These are phyloP conservation scores for Microglena sp. DNA, from an alignment of 139 green algal genomes.

Conservation along the genomic window DNA sequence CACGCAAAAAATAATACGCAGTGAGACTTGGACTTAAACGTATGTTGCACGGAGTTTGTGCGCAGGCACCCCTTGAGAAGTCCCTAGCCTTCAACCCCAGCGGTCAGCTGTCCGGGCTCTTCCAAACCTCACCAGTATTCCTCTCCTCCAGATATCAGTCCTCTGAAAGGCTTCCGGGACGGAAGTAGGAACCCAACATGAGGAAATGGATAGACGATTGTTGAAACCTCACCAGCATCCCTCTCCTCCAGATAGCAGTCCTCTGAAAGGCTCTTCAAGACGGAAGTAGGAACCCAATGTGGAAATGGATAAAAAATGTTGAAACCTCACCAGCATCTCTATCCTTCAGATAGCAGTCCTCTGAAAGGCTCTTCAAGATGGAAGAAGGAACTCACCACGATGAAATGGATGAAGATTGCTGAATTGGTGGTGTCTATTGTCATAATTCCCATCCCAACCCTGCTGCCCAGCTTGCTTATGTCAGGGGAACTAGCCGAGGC, in stretches of 20 bases:
- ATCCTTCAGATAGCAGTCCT: slow-evolving; percentile 79
- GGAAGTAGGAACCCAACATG: slow-evolving; percentile 84
- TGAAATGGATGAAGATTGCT: too few relatives aligned
- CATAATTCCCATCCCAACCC: slow-evolving; percentile 80
- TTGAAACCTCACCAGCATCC: slow-evolving; percentile 36
- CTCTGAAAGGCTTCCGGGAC: slow-evolving; percentile 53
- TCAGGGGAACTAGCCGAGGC: slow-evolving; percentile 7
- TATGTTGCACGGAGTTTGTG: slow-evolving; percentile 42
- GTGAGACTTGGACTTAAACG: slow-evolving; percentile 35
- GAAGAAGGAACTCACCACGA: slow-evolving; percentile 86
- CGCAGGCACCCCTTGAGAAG: slow-evolving; percentile 42
- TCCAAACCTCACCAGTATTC: slow-evolving; percentile 36
- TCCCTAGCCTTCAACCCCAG: too few relatives aligned
- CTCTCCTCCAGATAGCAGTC: slow-evolving; percentile 76
- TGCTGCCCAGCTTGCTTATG: not conserved
- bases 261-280: slow-evolving; percentile 56
- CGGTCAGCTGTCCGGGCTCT: too few relatives aligned
- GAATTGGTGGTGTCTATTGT: slow-evolving; percentile 60
- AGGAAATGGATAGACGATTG: slow-evolving; percentile 90
- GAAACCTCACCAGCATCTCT: slow-evolving; percentile 41
- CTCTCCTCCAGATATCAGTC: slow-evolving; percentile 76
- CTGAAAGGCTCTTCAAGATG: slow-evolving; percentile 50
- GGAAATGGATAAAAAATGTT: slow-evolving; percentile 86
- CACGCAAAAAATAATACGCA: too few relatives aligned
- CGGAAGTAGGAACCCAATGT: slow-evolving; percentile 83